A percentile compares a stretch with the other conserved stretches of the same genome.
phyloP scores from a whole-genome alignment of 163 green algal genomes.

The Scenedesmus sp. region DNA sequence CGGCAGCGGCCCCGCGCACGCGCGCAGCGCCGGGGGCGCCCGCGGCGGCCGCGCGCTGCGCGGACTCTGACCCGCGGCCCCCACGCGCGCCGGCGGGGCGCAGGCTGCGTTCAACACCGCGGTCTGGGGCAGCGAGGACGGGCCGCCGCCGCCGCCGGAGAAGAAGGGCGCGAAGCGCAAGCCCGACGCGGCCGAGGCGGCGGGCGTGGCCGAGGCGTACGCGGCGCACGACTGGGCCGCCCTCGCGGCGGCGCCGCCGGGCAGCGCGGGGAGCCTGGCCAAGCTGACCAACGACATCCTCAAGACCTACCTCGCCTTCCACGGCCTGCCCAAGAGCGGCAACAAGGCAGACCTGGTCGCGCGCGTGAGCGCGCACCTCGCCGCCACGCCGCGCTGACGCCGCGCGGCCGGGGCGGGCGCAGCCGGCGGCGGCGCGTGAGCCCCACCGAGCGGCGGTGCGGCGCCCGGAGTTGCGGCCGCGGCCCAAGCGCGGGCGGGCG shows the following conservation, averaged over 20 bases:
- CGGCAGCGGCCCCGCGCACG: too few relatives aligned
- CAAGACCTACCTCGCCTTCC: conserved; percentile 48
- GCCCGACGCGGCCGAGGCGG: not conserved
- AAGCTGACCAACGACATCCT: conserved; percentile 14
- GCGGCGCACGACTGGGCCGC: conserved; percentile 10
- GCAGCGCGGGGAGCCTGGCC: not conserved
- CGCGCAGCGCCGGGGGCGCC: too few relatives aligned
- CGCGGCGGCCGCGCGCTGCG: too few relatives aligned
- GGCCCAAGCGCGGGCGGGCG: too few relatives aligned
- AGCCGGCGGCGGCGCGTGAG: too few relatives aligned
- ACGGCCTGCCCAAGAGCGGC: conserved; percentile 43
- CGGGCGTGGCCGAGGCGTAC: conserved; percentile 25
- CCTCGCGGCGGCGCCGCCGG: not conserved
- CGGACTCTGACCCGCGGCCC: too few relatives aligned
- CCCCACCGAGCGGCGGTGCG: too few relatives aligned
- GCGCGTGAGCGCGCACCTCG: conserved; percentile 42
- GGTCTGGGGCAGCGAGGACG: conserved; percentile 25
- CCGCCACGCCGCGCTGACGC: too few relatives aligned
- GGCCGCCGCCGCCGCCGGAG: not conserved
- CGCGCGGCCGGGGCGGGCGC: too few relatives aligned
- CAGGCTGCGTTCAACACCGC: conserved; percentile 26
- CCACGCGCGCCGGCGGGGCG: not conserved
- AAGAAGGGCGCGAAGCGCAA: conserved; percentile 31
- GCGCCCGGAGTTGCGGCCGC: too few relatives aligned
- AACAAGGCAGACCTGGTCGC: conserved; percentile 47